Evolutionary conservation across 1,284 basidiomycete genomes (phyloP), one percentile per base, ranked within the genome.

Genomic region (Trichosporon inkin): DNA sequence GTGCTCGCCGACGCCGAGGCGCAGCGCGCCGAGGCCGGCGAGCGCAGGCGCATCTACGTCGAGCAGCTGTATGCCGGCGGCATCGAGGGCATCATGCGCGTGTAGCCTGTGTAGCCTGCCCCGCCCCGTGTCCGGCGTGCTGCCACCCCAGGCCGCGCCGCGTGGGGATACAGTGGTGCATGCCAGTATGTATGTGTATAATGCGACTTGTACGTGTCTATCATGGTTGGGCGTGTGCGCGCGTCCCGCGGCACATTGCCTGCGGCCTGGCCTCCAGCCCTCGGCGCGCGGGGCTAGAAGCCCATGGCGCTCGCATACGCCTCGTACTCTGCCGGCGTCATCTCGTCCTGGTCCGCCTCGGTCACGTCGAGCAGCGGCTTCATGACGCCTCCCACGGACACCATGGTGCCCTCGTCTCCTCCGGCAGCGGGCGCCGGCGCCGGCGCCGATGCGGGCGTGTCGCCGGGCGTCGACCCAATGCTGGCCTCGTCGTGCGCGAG

Each of bases 281-380:
- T 4, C 28, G 28, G 28, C 28, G 28, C 8, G 28, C 28, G 28
- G 5, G 5, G 28, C 28, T 32, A 49, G 24, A 49, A 49, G 44
- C 44, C 44, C 22, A 56, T 60, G 14, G 62, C 62, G 44, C 58
- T 58, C 52, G 58, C 65, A 54, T 68, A 65, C 44, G 62, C 64
- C 64, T 75, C 71, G 62, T 78, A 77, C 62, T 79, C 78, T n/a
- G 77, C 78, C 0, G 73, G 66, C n/a, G 74, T 74, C 78, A 79
- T 79, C 47, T 68, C 38, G n/a, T 71, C 76, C 55, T 76, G 66
- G 53, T 78, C 73, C 11, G 76, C 77, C 35, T 78, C 76, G 1
- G 74, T 78, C 3, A 79, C 67, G 13, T 76, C 70, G 2, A 67
- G 69, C 6, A 78, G 62, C 1, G 66, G 63, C 66, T 75, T 76